phyloP scores from a whole-genome alignment of 805 yeast species.

The Yarrowia keelungensis region DNA sequence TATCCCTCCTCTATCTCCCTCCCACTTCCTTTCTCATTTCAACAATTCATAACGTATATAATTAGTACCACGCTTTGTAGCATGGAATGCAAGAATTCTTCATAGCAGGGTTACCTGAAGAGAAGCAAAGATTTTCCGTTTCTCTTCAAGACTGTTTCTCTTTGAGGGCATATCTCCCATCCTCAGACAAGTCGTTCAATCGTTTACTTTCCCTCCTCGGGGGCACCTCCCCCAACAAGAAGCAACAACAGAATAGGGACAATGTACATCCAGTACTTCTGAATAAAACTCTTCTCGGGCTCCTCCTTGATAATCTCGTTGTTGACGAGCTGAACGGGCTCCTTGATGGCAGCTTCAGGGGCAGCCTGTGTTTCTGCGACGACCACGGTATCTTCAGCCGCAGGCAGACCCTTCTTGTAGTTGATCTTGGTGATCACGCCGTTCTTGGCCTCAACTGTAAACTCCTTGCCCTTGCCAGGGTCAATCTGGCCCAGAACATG shows the following conservation, averaged over 20 bases:
- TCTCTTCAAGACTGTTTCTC: too few relatives aligned
- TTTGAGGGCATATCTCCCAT: too few relatives aligned
- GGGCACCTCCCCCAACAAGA: conserved; percentile 43
- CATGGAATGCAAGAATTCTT: conserved; percentile 5
- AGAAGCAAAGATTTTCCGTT: too few relatives aligned
- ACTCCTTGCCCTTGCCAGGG: conserved; percentile 1
- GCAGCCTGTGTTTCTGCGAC: conserved; percentile 39
- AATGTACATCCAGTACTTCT: conserved; percentile 48
- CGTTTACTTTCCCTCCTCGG: conserved; percentile 14
- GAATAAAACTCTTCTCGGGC: conserved; percentile 45
- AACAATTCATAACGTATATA: neutral
- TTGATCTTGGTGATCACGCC: conserved; percentile 10
- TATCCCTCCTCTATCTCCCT: too few relatives aligned
- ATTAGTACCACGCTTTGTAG: neutral
- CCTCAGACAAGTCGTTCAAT: neutral
- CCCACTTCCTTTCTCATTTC: too few relatives aligned
- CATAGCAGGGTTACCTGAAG: too few relatives aligned
- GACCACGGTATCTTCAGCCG: neutral
- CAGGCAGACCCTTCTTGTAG: conserved; percentile 10
- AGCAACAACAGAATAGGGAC: conserved; percentile 45
- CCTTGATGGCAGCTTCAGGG: conserved; percentile 42
- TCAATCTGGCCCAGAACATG: conserved; percentile 31
- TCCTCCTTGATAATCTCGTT: conserved; percentile 44
- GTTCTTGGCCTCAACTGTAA: conserved; percentile 10
- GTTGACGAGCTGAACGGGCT: conserved; percentile 45